Conservation (phyloP, 164 flowering plant species). For the Macadamia integrifolia region DNA sequence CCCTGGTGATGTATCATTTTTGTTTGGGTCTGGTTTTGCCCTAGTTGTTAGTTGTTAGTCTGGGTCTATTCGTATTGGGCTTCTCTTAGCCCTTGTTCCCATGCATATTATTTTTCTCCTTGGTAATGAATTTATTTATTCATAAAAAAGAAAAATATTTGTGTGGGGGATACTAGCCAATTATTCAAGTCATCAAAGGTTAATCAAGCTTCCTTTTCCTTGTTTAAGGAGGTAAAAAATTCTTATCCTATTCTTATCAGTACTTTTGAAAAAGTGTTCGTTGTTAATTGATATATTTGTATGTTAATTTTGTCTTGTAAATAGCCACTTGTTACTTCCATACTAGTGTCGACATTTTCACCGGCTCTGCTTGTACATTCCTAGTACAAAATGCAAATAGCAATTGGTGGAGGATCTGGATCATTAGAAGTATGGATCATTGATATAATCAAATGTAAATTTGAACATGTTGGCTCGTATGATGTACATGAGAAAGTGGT, state of each 20-base stretch:
- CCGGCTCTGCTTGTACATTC: constrained; percentile 33
- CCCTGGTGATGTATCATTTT: too few relatives aligned
- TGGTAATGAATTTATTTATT: constrained; percentile 27
- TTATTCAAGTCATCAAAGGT: constrained; percentile 42
- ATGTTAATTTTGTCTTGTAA: constrained; percentile 3
- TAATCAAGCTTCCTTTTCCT: constrained; percentile 39
- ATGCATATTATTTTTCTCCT: background rate
- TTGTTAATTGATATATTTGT: background rate
- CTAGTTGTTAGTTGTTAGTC: too few relatives aligned
- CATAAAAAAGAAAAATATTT: constrained; percentile 26
- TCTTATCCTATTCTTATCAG: background rate
- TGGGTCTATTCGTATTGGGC: too few relatives aligned
- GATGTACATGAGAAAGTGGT: constrained; percentile 74
- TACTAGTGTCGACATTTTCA: constrained; percentile 65
- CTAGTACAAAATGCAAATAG: constrained; percentile 42
- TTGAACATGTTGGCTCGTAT: constrained; percentile 41
- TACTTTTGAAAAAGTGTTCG: background rate
- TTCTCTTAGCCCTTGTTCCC: background rate
- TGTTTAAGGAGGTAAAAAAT: constrained; percentile 64
- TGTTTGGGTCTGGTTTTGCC: too few relatives aligned
- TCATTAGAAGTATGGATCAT: constrained; percentile 65
- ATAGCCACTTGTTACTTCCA: constrained; percentile 40
- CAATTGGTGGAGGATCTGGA: constrained; percentile 92
- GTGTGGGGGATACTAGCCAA: constrained; percentile 42
- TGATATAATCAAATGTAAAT: constrained; percentile 28